phyloP scores from a whole-genome alignment of 148 eudicot genomes.

The Camellia sinensis region DNA sequence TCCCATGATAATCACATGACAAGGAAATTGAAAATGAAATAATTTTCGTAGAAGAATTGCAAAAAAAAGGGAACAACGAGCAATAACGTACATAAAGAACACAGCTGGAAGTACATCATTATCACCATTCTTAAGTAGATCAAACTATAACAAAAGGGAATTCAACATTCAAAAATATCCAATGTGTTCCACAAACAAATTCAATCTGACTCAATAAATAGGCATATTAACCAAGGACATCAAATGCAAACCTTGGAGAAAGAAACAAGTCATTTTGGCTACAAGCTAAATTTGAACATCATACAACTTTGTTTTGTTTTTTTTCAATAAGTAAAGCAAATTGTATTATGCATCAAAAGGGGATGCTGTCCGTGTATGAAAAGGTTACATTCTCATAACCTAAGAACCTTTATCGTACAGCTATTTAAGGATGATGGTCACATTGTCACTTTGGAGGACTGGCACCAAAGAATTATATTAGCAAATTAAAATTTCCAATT shows the following conservation, averaged over 20 bases:
- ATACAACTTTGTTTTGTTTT: too few species aligned
- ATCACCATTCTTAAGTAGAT: background rate
- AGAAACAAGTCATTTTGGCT: background rate
- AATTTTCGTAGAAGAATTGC: background rate
- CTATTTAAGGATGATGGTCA: too few species aligned
- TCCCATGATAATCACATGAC: background rate
- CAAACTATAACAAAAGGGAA: background rate
- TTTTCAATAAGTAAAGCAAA: too few species aligned
- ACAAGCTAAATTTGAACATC: too few species aligned
- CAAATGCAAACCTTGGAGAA: background rate
- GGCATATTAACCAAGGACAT: background rate
- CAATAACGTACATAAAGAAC: background rate
- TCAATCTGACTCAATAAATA: background rate
- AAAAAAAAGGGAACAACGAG: background rate
- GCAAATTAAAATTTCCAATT: too few species aligned
- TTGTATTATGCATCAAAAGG: too few species aligned
- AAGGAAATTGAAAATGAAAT: background rate
- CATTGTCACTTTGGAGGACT: too few species aligned
- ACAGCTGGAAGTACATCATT: background rate
- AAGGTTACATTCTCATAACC: too few species aligned
- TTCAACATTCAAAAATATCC: background rate
- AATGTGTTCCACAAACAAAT: background rate
- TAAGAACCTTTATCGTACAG: too few species aligned
- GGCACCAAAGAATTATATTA: too few species aligned
- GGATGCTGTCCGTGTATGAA: too few species aligned